Conservation (phyloP, 768 basidiomycete genomes). For the Serendipita sp. region DNA sequence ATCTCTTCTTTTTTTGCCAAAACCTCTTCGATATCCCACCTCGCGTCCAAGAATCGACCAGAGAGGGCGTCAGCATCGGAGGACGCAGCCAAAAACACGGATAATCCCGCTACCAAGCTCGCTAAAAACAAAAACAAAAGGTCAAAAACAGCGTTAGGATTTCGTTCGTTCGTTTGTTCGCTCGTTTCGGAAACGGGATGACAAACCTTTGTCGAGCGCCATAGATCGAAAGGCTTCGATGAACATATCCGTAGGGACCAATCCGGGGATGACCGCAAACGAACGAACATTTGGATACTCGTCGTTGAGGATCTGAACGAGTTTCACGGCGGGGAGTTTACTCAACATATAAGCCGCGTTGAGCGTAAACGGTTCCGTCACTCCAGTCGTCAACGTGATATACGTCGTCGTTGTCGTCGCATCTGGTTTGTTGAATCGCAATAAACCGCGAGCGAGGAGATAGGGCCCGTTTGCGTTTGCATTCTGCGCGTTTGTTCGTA, state of each 20-base stretch:
- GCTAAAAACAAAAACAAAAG: neutral
- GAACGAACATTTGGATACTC: neutral
- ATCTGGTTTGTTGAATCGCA: neutral
- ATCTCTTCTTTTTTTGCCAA: neutral
- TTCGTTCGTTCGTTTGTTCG: too few species aligned
- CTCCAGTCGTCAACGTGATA: neutral
- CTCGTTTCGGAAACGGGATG: neutral
- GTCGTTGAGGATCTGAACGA: neutral
- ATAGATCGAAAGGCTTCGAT: neutral
- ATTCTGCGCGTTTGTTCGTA: neutral
- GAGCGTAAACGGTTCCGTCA: neutral
- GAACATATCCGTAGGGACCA: neutral
- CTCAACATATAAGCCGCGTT: neutral
- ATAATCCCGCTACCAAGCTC: neutral
- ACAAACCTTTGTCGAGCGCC: neutral
- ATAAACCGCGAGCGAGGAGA: neutral
- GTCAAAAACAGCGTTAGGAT: neutral
- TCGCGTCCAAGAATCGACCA: neutral
- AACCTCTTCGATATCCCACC: constrained; percentile 1
- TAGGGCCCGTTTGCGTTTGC: neutral
- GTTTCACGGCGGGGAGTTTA: neutral
- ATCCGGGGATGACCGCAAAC: neutral
- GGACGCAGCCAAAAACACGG: neutral
- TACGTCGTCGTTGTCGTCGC: neutral
- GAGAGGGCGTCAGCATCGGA: neutral